phyloP scores from a whole-genome alignment of 1,139 yeast genomes.

The Debaryomyces udenii region DNA sequence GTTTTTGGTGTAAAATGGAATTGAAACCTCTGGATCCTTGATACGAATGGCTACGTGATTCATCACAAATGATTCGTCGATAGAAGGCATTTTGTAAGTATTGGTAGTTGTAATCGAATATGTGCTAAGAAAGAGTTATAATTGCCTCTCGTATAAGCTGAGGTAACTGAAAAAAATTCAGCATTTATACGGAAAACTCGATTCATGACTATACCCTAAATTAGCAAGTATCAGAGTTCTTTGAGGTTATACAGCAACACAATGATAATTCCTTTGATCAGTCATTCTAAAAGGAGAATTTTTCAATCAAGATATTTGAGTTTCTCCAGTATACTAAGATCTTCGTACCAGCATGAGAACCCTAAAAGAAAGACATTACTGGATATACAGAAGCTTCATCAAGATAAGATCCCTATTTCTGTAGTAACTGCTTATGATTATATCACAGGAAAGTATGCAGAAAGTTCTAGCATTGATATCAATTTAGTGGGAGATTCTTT shows the following conservation, averaged over 20 bases:
- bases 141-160: no score
- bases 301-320: neutral
- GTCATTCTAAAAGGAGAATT: neutral
- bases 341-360: slow-evolving; percentile 5
- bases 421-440: slow-evolving; percentile 88
- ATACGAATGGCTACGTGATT: slow-evolving; percentile 81
- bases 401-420: slow-evolving; percentile 56
- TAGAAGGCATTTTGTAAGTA: slow-evolving; percentile 28
- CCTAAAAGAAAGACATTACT: slow-evolving; percentile 32
- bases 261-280: neutral
- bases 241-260: neutral
- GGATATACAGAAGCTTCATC: slow-evolving; percentile 49
- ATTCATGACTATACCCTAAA: no score
- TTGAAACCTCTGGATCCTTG: slow-evolving; percentile 74
- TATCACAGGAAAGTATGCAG: slow-evolving; percentile 75
- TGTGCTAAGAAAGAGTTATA: no score
- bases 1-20: slow-evolving; percentile 71
- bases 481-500: slow-evolving; percentile 88
- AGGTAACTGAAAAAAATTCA: no score
- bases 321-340: neutral
- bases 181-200: no score
- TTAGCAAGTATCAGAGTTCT: no score
- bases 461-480: slow-evolving; percentile 67
- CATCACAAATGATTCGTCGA: slow-evolving; percentile 46
- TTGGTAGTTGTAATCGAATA: no score